Base-by-base conservation (phyloP, 164 flowering plant species). In the Berberis vulgaris region DNA sequence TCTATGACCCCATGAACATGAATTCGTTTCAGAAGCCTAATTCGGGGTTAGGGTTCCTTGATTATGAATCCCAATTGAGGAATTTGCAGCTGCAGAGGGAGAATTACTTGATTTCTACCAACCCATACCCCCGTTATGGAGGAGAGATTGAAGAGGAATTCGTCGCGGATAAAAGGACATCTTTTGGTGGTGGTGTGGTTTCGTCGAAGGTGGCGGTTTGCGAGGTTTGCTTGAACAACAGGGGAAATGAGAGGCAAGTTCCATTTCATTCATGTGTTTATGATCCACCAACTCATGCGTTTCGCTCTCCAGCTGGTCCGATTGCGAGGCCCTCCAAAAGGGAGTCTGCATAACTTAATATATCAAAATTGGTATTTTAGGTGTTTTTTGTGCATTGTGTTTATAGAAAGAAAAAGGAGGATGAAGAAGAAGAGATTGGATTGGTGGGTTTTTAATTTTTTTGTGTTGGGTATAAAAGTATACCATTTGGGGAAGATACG, bases 221-320 rank as follows among this genome's bases (percentile, higher is more conserved):
- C 62, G 72, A 78, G 42, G 77, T 65, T 39, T 85, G 88, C 57
- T 7, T 45, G 57, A 62, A 8, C 7, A 72, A 76, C 3, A 54
- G 60, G 39, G 81, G 67, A 4, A 9, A 26, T 26, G 26, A 26
- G 26, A 26, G 43, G 47, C 69, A 63, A 11, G 59, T 38, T 39
- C 79, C 77, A 50, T 85, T 85, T 47, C 90, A 85, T 45, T 71
- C 60, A 42, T 83, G 87, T 72, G 76, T 74, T 2, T 49, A 76
- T 74, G 87, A 83, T 74, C 49, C 78, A 47, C 54, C 5, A 12
- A 39, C 38, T 2, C 72, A 77, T 26, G 64, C 67, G 46, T 77
- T 77, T 69, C 62, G 80, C 6, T 66, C 84, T 0, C 59, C 66
- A 26, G 87, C 79, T 11, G 87, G 87, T 42, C 86, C 86, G 11